Base-by-base conservation (phyloP, 2,329 filamentous ascomycete genomes). In the Botrytis medusae region DNA sequence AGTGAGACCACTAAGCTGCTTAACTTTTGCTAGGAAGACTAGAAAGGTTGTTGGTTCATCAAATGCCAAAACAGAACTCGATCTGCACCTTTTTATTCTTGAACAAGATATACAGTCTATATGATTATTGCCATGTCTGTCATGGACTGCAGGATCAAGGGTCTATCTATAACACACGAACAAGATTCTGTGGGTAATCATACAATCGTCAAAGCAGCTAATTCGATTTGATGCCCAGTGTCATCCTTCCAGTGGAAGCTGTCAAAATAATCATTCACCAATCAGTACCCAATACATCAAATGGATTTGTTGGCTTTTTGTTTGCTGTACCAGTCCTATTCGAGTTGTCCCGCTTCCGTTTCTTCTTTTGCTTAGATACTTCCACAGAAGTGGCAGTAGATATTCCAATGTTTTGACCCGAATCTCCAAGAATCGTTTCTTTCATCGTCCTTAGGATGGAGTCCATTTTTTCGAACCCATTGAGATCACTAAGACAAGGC, bases 291-390 rank as follows among this genome's bases (percentile, higher is more conserved):
- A 73, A 51, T 37, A 73, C 18, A 25, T 73, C 67, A 46, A 73
- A 73, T 25, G 59, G 72, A 32, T 73, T 73, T 1, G n/a, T 60
- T 29, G 67, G 34, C n/a, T 32, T 70, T 29, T 37, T 68, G 37
- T 59, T 71, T 22, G 46, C 37, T 37, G 16, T 20, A 18, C 54
- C n/a, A 22, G 37, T 25, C 8, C 6, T 14, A 4, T 16, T 63
- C 32, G 25, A 20, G 16, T 64, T 37, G 3, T 44, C 59, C 46
- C 60, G 72, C 32, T 74, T 75, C 71, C 78, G 78, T n/a, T 75
- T 74, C 64, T 78, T 79, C 67, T 73, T 75, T 71, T 76, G 22
- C 25, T 71, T 73, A 16, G 61, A 37, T 1, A 40, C 29, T 34
- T 42, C 61, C n/a, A 29, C 48, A 29, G 62, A 18, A 29, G 46